These are phyloP conservation scores for Kalmusia sp. DNA, from an alignment of 2,329 filamentous ascomycete species.

Conservation along the genomic window DNA sequence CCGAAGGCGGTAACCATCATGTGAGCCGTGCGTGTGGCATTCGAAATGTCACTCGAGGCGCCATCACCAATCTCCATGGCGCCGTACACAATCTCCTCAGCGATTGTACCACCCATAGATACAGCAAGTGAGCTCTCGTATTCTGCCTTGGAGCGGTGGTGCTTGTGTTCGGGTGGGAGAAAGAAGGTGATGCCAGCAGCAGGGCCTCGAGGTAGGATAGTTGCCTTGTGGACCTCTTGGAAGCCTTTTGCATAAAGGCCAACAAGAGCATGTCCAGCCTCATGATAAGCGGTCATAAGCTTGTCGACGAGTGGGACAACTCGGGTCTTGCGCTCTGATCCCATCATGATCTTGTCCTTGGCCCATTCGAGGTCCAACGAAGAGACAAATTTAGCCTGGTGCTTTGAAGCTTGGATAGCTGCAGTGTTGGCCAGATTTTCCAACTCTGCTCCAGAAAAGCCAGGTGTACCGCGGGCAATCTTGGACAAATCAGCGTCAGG, in stretches of 20 bases:
- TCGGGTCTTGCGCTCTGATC: conserved; percentile 87
- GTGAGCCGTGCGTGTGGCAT: conserved; percentile 83
- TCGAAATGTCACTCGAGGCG: conserved; percentile 80
- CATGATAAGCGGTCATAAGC: conserved; percentile 93
- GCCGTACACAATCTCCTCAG: conserved; percentile 90
- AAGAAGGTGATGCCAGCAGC: conserved; percentile 86
- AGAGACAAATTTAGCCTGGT: conserved; percentile 76
- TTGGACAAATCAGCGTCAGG: conserved; percentile 82
- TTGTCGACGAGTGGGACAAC: conserved; percentile 94
- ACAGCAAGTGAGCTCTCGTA: conserved; percentile 82
- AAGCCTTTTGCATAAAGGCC: conserved; percentile 80
- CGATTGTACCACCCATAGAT: conserved; percentile 84
- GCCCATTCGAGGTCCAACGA: conserved; percentile 93
- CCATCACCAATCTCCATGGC: conserved; percentile 91
- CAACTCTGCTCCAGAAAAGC: conserved; percentile 92
- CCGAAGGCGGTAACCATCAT: conserved; percentile 87
- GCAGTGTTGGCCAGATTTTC: conserved; percentile 98
- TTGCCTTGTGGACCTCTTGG: conserved; percentile 91
- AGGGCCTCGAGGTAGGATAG: conserved; percentile 89
- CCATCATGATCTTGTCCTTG: conserved; percentile 98
- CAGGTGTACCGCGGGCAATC: conserved; percentile 85
- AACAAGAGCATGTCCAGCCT: conserved; percentile 93
- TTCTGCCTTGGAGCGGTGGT: conserved; percentile 78
- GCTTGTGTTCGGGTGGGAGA: conserved; percentile 85
- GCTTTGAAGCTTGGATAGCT: conserved; percentile 90